Conservation (phyloP, 495 filamentous ascomycete genomes). For the Barbatosphaeria neglecta region DNA sequence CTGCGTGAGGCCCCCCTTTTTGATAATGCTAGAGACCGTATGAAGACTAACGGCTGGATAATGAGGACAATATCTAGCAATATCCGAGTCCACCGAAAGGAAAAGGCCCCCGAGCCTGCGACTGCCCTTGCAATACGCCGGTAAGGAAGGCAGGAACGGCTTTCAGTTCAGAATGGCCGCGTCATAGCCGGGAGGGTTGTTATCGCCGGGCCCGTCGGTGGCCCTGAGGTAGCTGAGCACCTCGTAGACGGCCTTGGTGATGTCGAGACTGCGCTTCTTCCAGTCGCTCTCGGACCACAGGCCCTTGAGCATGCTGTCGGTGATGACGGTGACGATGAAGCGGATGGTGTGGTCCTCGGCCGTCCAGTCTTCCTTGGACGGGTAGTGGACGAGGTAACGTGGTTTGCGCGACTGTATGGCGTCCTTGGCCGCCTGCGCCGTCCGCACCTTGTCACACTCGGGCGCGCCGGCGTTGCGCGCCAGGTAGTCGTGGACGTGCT, state of each 20-base stretch:
- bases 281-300: slow-evolving; percentile 17
- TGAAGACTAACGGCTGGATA: too few species aligned
- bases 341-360: slow-evolving; percentile 19
- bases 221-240: slow-evolving; percentile 15
- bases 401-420: slow-evolving; percentile 11
- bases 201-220: not conserved
- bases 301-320: slow-evolving; percentile 13
- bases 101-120: too few species aligned
- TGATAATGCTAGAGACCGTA: not conserved
- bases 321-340: slow-evolving; percentile 16
- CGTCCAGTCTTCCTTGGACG: slow-evolving; percentile 15
- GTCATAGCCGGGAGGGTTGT: slow-evolving; percentile 1
- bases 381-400: slow-evolving; percentile 16
- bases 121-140: too few species aligned
- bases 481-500: slow-evolving; percentile 17
- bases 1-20: not conserved
- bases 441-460: slow-evolving; percentile 16
- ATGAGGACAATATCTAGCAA: too few species aligned
- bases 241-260: slow-evolving; percentile 16
- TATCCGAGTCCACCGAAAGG: too few species aligned
- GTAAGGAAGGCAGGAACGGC: too few species aligned
- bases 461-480: slow-evolving; percentile 4
- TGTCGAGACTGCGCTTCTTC: slow-evolving; percentile 10
- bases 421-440: slow-evolving; percentile 10
- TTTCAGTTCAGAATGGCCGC: not conserved